Conservation (phyloP, 768 basidiomycete species). For the Paxillus involutus region DNA sequence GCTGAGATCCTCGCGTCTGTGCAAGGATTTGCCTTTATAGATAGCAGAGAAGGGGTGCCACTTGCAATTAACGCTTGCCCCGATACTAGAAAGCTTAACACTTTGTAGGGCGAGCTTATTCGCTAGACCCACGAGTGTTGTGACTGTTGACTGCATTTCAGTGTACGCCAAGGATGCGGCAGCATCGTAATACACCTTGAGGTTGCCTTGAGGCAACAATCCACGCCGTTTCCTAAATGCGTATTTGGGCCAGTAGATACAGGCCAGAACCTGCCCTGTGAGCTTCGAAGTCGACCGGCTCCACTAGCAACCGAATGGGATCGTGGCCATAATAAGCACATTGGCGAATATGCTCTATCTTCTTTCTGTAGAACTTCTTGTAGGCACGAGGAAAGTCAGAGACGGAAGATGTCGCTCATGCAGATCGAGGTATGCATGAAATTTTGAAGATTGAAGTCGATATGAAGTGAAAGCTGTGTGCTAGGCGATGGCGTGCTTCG, state of each 20-base stretch:
- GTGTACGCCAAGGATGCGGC: not conserved
- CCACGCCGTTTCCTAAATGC: not conserved
- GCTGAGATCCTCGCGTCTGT: not conserved
- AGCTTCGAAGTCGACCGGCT: not conserved
- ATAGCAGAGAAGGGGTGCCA: no score
- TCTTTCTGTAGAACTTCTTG: no score
- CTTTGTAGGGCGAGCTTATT: no score
- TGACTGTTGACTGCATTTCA: not conserved
- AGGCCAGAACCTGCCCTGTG: not conserved
- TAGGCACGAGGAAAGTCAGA: no score
- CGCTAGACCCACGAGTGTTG: no score
- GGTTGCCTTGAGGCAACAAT: not conserved
- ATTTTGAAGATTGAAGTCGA: no score
- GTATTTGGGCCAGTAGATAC: not conserved
- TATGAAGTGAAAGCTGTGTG: no score
- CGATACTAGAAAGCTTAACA: no score
- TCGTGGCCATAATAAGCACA: not conserved
- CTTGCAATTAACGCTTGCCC: no score
- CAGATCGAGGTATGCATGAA: no score
- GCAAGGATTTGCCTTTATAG: not conserved
- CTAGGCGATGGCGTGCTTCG: not conserved
- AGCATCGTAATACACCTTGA: not conserved
- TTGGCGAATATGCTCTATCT: no score
- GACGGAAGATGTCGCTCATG: no score
- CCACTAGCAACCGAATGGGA: not conserved